phyloP scores from a whole-genome alignment of 1,284 basidiomycete genomes.

The Takashimella koratensis region DNA sequence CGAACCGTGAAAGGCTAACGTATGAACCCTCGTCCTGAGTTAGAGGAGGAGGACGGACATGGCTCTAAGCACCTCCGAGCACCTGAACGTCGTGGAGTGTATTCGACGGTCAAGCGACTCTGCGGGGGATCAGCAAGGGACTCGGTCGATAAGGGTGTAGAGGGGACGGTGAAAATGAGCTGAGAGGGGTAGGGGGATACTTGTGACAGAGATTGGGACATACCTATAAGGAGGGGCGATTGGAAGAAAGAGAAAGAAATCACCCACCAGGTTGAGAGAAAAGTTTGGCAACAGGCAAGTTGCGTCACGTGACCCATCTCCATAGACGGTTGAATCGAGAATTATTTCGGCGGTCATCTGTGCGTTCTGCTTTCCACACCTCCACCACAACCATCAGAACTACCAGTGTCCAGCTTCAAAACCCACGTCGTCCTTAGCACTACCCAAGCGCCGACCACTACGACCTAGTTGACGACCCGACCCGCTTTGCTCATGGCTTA shows the following conservation, averaged over 20 bases:
- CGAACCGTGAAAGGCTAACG: constrained; percentile 24
- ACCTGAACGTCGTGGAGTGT: constrained; percentile 31
- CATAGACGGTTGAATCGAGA: too few species aligned
- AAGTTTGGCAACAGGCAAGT: background rate
- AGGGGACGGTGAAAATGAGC: background rate
- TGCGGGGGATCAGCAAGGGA: constrained; percentile 13
- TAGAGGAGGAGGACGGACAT: constrained; percentile 27
- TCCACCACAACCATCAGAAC: too few species aligned
- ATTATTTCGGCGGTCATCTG: too few species aligned
- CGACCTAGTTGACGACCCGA: too few species aligned
- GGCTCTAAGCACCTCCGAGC: constrained; percentile 37
- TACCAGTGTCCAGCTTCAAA: too few species aligned
- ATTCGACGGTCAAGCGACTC: constrained; percentile 36
- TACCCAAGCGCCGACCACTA: too few species aligned
- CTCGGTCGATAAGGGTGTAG: background rate
- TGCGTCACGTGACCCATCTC: background rate
- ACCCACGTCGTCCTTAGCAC: too few species aligned
- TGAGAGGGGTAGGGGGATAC: background rate
- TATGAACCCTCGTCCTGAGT: constrained; percentile 31
- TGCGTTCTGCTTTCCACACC: too few species aligned
- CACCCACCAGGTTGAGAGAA: background rate
- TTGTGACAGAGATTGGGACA: constrained; percentile 3
- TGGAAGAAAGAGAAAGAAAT: constrained; percentile 11
- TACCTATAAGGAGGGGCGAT: constrained; percentile 33
- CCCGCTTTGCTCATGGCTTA: too few species aligned